Evolutionary conservation across 2,329 filamentous ascomycete genomes (phyloP).

Genomic region (Fusarium subtropicale): DNA sequence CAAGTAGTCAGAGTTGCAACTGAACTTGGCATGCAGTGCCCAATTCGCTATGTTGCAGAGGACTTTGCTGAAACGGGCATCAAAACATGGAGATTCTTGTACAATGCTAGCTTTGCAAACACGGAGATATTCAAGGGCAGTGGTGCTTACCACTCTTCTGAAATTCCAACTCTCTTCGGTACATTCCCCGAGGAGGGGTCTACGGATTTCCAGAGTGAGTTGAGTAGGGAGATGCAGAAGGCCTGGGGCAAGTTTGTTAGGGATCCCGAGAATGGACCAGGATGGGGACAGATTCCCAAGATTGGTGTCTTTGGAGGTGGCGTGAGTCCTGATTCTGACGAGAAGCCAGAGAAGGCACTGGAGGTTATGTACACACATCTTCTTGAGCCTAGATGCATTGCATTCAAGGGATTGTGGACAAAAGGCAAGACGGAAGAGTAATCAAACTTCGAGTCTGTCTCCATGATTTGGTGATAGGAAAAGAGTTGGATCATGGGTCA

Average conservation of each 20-base stretch:
- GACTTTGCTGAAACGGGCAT: conserved; percentile 51
- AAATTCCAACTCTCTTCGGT: conserved; percentile 59
- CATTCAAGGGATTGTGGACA: conserved; percentile 2
- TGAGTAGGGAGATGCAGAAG: conserved; percentile 45
- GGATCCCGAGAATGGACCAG: conserved; percentile 42
- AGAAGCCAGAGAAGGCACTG: neutral
- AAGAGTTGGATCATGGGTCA: neutral
- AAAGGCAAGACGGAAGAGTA: neutral
- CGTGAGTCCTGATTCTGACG: conserved; percentile 19
- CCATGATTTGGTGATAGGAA: neutral
- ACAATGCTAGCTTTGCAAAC: conserved; percentile 62
- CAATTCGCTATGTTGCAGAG: conserved; percentile 42
- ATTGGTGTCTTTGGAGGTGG: conserved; percentile 46
- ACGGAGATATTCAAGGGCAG: conserved; percentile 52
- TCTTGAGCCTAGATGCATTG: conserved; percentile 29
- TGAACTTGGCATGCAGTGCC: conserved; percentile 42
- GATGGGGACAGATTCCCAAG: conserved; percentile 41
- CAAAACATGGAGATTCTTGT: conserved; percentile 59
- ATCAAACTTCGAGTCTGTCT: neutral
- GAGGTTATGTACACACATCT: neutral
- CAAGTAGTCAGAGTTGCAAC: conserved; percentile 35
- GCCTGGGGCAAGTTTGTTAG: conserved; percentile 49
- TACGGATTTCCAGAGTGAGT: conserved; percentile 35
- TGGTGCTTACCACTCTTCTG: conserved; percentile 61
- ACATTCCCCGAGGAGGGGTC: conserved; percentile 41